Base-by-base conservation (phyloP, 1,139 yeast genomes). In the Pneumocystis carinii region DNA sequence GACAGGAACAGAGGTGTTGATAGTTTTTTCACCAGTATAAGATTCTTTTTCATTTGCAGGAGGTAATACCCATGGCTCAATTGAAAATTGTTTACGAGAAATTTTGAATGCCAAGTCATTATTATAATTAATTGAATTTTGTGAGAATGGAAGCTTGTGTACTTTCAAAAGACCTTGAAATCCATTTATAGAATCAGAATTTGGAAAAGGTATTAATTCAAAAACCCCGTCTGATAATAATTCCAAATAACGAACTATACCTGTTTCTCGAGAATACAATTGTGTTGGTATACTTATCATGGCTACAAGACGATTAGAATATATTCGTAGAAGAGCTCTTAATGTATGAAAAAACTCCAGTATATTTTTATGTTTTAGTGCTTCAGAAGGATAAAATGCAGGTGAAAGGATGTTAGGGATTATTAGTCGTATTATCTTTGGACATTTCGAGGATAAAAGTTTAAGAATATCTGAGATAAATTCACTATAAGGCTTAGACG, bases 321-420 rank as follows among this genome's bases (percentile, higher is more conserved):
- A 76, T 64, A 77, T 77, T 59, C 83, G 80, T 5, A 83, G 72
- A 5, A 90, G 69, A 0, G 82, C 73, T 64, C 85, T 79, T 60
- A 92, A 72, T 1, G 83, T 76, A 70, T 83, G 87, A 17, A 87
- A 67, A 66, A 92, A 83, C 2, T 86, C 84, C 3, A 87, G 70
- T 0, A 85, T 76, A 62, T 79, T 79, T 0, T 76, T 70, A 0
- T 86, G 78, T 15, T 75, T 72, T 4, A 83, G 77, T 62, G 78
- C 73, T n/a, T 70, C 71, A 1, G 88, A 85, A 1, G 83, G 78
- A 71, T 88, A 90, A 60, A 84, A 72, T 24, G 87, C 83, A 0
- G 98, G 98, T 68, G 87, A 87, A 63, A 92, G 76, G 41, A 92
- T 77, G 12, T 83, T 80, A 0, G 98, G 97, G 2, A 90, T 73